Evolutionary conservation across 352 stramenopile species (phyloP), one percentile per base, ranked within the genome.

Genomic region (Globisporangium radiosum): DNA sequence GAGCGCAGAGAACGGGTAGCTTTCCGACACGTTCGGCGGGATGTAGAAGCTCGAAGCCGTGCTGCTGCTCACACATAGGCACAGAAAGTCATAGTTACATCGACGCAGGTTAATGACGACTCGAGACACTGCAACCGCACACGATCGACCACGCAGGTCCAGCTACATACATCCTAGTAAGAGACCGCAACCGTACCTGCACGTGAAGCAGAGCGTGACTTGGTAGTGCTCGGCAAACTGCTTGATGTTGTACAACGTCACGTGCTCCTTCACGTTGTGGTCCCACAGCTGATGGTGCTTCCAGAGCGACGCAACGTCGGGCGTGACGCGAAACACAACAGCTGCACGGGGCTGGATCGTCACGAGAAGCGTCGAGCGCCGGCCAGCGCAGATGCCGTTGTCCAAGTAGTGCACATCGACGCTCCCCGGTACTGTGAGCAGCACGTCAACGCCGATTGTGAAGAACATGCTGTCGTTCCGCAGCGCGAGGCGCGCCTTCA

Each of bases 241-340:
- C 63, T 90, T 91, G 64, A 93, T 93, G 69, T 95, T 95, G 75
- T 95, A 95, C 60, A 95, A 65, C 36, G 85, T 89, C 60, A 93
- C 81, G 43, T 95, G 85, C 57, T 95, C 83, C 58, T 93, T 95
- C 48, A 95, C 80, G 52, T 76, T 92, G 65, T 93, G 84, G 25
- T 95, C 83, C 85, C 85, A 95, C 45, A 90, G 71, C 55, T 91
- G 80, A 25, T 87, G 85, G 52, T 92, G 73, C 59, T 87, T 90
- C 63, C 81, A 85, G 13, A 95, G 60, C 13, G 75, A 72, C 38
- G 69, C 73, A 5, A 90, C 64, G 57, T 95, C 84, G 4, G 81
- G 83, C 33, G 73, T 77, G 10, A 93, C 78, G 0, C 80, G 75
- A 44, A 95, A 87, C 43, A 95, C 72, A 6, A 68, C 81, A 25